Base-by-base conservation (phyloP, 2,329 filamentous ascomycete genomes). In the Hymenoscyphus salicellus region DNA sequence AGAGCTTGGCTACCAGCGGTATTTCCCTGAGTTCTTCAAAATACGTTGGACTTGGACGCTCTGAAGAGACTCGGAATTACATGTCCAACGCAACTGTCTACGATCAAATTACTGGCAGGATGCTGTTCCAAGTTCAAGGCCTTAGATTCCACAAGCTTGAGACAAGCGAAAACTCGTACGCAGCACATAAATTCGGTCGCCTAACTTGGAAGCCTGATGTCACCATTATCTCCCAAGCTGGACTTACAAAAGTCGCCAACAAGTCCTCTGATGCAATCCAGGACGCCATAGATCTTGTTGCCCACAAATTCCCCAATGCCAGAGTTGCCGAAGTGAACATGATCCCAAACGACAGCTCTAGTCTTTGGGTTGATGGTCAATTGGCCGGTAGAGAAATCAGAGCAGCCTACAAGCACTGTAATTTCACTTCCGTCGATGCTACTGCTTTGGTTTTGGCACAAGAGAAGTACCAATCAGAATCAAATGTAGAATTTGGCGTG, bases 351-450 rank as follows among this genome's bases (percentile, higher is more conserved):
- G 55, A 57, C 73, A 0, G 75, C 79, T 64, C 76, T 75, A 63
- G 77, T 71, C 26, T 78, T 78, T 1, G 46, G 57, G 1, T 68
- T 77, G 1, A 72, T 64, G 1, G 72, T 79, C 11, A 14, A 14
- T 2, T 17, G 11, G 11, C 55, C 79, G 0, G 77, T 80, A 61
- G 43, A 78, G 3, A 72, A 72, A 17, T 59, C 77, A 7, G 66
- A 68, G 23, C 26, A 16, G 55, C 55, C 10, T 57, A 32, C 28
- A 8, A 10, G 10, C 23, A 33, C 5, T 57, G 26, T 20, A n/a
- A 14, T 1, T 32, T 57, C 30, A 28, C 55, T 57, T 57, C 55
- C 26, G 2, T 17, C 30, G 28, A n/a, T 36, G 23, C 43, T 8
- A 33, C 49, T 32, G n/a, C 41, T 28, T 30, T 36, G 10, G 49